These are phyloP conservation scores for Jatropha curcas DNA, from an alignment of 345 rosid genomes.

Conservation along the genomic window DNA sequence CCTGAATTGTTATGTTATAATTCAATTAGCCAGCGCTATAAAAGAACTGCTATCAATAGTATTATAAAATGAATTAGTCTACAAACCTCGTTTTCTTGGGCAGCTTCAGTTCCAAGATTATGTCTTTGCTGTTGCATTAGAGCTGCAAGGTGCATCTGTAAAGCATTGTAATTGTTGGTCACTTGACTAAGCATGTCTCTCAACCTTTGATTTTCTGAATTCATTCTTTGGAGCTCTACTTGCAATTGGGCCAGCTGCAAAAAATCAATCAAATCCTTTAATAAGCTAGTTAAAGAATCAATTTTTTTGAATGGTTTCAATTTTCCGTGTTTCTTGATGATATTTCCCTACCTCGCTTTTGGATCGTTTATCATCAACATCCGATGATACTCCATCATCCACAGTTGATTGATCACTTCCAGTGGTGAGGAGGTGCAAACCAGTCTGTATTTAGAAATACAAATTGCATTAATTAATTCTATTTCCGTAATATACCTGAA, in stretches of 20 bases:
- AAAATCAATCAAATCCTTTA: neutral
- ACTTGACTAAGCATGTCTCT: conserved; percentile 81
- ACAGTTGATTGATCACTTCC: conserved; percentile 83
- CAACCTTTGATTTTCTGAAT: conserved; percentile 65
- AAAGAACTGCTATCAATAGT: too few species aligned
- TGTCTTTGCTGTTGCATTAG: conserved; percentile 50
- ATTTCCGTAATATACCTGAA: neutral
- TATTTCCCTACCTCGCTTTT: conserved; percentile 53
- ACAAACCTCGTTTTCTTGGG: conserved; percentile 42
- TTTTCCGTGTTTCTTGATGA: neutral
- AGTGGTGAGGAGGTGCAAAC: conserved; percentile 68
- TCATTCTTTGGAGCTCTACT: conserved; percentile 66
- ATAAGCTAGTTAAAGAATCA: too few species aligned
- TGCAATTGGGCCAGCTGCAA: conserved; percentile 60
- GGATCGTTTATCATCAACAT: conserved; percentile 52
- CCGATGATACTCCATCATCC: conserved; percentile 71
- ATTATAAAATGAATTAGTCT: neutral
- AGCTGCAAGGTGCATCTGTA: conserved; percentile 66
- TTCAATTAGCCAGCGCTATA: too few species aligned
- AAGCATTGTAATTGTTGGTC: conserved; percentile 54
- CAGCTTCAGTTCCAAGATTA: conserved; percentile 28
- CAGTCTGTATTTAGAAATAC: conserved; percentile 48
- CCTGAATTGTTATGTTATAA: too few species aligned
- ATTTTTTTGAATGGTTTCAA: neutral
- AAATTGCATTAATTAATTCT: neutral